Evolutionary conservation across 2,329 filamentous ascomycete genomes (phyloP), one percentile per base, ranked within the genome.

Genomic region (Trichoderma sp.): DNA sequence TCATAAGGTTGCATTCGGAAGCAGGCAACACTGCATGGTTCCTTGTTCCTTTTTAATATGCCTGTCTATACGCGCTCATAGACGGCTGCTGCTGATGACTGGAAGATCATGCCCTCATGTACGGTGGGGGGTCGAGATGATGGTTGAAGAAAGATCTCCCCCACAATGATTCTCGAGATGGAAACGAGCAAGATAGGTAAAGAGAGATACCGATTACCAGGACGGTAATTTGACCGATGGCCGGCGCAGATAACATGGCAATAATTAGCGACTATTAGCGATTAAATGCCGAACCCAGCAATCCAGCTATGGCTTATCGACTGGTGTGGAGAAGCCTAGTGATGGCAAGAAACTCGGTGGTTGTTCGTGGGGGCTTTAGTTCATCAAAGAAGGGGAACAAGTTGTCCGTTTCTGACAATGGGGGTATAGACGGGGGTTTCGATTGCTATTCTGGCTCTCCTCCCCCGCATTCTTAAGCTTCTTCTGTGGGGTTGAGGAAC

Each of bases 1-100:
- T 69, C 57, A 15, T 53, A 50, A n/a, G 47, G 68, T 65, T 71
- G 62, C 39, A 62, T 50, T 69, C 57, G 57, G 39, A 62, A 62
- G 20, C 57, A 58, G 30, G 36, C 36, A 28, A 20, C 36, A 34
- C 13, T n/a, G 26, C 67, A 69, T 69, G 57, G 57, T n/a, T 28
- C 36, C 55, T 47, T 32, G 9, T 23, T 28, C 26, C 66, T 69
- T 68, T 36, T 62, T 62, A 69, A 61, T 50, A 62, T 32, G 43
- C 55, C 20, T 34, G 57, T 5, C 17, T 62, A 58, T 17, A 15
- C 23, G 32, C 15, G 6, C 7, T 68, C 55, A 53, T n/a, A 50
- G 39, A 36, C 20, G 20, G 8, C 26, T 59, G 53, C 55, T 69
- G n/a, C 28, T 34, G 39, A 57, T 43, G 17, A 34, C 32, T 34